Evolutionary conservation across 805 yeast genomes (phyloP).

Genomic region (Brettanomyces nanus): DNA sequence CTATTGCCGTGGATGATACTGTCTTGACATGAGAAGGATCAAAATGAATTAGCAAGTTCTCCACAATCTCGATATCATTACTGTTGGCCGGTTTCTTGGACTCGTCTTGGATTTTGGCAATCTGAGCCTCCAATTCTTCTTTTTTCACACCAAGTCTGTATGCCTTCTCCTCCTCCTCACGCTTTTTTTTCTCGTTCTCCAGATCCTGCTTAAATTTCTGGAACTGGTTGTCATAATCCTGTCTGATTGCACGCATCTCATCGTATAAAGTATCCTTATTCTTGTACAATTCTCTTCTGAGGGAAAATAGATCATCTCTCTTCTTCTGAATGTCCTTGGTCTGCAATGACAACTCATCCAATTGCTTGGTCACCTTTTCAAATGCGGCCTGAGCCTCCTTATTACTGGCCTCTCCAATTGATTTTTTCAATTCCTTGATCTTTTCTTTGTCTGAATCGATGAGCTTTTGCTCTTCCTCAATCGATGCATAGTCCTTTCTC

Average conservation of each 20-base stretch:
- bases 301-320: constrained; percentile 53
- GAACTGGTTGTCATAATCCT: constrained; percentile 68
- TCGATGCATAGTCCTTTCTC: constrained; percentile 64
- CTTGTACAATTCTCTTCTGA: constrained; percentile 59
- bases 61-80: constrained; percentile 67
- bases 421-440: constrained; percentile 66
- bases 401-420: constrained; percentile 47
- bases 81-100: constrained; percentile 78
- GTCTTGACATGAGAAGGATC: constrained; percentile 73
- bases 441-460: constrained; percentile 74
- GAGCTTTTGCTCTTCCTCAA: constrained; percentile 68
- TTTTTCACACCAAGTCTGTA: constrained; percentile 42
- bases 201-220: constrained; percentile 60
- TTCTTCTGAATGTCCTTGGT: constrained; percentile 58
- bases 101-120: constrained; percentile 66
- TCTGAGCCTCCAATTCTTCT: constrained; percentile 40
- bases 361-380: constrained; percentile 58
- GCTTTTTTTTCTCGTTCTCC: constrained; percentile 60
- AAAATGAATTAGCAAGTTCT: constrained; percentile 61
- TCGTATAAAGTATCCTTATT: constrained; percentile 62
- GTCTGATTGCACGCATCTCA: constrained; percentile 59
- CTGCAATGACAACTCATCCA: constrained; percentile 55
- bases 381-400: constrained; percentile 61
- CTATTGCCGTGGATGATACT: constrained; percentile 14
- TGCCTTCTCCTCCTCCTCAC: constrained; percentile 60